Conservation (phyloP, 2,329 filamentous ascomycete genomes). For the Xylariales sp. region DNA sequence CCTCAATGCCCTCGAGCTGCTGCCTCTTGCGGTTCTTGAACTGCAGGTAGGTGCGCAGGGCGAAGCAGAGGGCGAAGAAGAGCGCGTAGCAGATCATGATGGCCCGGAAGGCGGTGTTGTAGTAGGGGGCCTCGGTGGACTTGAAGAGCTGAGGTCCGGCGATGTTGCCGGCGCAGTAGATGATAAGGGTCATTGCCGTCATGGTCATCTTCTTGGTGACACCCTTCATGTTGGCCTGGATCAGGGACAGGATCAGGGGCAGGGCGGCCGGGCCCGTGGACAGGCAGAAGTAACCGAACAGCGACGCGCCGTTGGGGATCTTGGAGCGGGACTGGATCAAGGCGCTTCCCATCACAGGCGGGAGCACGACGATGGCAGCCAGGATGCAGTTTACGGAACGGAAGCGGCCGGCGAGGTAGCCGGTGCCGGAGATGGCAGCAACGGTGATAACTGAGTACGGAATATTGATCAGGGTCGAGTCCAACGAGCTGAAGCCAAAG, state of each 20-base stretch:
- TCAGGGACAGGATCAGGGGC: constrained; percentile 50
- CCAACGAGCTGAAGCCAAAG: constrained; percentile 50
- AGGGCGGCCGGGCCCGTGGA: constrained; percentile 48
- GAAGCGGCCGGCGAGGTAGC: constrained; percentile 47
- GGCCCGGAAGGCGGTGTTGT: constrained; percentile 48
- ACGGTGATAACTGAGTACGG: constrained; percentile 52
- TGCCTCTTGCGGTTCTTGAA: constrained; percentile 38
- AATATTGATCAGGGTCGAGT: constrained; percentile 54
- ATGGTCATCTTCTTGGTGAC: constrained; percentile 59
- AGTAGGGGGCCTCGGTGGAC: constrained; percentile 42
- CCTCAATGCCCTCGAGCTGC: constrained; percentile 37
- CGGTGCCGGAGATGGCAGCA: constrained; percentile 40
- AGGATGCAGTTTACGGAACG: constrained; percentile 48
- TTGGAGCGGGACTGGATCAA: constrained; percentile 44
- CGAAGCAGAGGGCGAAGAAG: constrained; percentile 37
- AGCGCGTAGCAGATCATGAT: constrained; percentile 55
- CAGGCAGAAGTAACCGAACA: constrained; percentile 55
- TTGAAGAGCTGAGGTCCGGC: constrained; percentile 52
- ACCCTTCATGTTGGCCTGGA: constrained; percentile 51
- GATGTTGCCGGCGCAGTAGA: constrained; percentile 54
- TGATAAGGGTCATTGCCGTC: constrained; percentile 50
- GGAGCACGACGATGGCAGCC: constrained; percentile 43
- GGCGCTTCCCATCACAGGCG: constrained; percentile 47
- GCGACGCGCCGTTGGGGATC: constrained; percentile 37
- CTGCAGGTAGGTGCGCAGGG: constrained; percentile 43